Evolutionary conservation across 352 stramenopile genomes (phyloP).

Genomic region (Globisporangium paddicum): DNA sequence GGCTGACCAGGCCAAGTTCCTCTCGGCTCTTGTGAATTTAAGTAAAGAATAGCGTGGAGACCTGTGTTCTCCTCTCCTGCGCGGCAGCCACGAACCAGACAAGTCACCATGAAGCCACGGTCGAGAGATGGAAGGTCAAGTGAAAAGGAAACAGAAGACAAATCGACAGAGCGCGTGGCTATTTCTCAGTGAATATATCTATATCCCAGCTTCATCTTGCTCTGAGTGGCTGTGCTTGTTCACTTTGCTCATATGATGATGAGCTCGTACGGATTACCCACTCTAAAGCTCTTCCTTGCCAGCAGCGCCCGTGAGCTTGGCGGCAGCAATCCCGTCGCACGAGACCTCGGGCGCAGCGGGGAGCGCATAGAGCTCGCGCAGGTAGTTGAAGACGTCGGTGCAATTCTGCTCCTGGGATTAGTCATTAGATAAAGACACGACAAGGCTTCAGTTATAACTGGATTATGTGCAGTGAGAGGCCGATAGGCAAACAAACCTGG

Average conservation of each 20-base stretch:
- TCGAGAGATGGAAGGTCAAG: background rate
- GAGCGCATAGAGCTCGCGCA: slow-evolving; percentile 48
- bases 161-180: background rate
- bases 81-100: no score
- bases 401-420: slow-evolving; percentile 44
- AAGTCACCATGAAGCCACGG: background rate
- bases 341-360: slow-evolving; percentile 23
- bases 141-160: background rate
- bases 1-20: slow-evolving; percentile 86
- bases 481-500: slow-evolving; percentile 26
- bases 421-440: background rate
- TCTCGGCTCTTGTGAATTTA: slow-evolving; percentile 73
- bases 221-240: background rate
- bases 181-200: background rate
- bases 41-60: slow-evolving; percentile 52
- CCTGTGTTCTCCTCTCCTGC: background rate
- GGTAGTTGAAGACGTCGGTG: slow-evolving; percentile 56
- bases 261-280: background rate
- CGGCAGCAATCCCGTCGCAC: slow-evolving; percentile 24
- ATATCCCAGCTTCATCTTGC: background rate
- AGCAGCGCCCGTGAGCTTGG: slow-evolving; percentile 9
- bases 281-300: slow-evolving; percentile 19
- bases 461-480: background rate
- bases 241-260: background rate
- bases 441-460: background rate